Evolutionary conservation across 805 yeast genomes (phyloP).

Genomic region (Candida piceae): DNA sequence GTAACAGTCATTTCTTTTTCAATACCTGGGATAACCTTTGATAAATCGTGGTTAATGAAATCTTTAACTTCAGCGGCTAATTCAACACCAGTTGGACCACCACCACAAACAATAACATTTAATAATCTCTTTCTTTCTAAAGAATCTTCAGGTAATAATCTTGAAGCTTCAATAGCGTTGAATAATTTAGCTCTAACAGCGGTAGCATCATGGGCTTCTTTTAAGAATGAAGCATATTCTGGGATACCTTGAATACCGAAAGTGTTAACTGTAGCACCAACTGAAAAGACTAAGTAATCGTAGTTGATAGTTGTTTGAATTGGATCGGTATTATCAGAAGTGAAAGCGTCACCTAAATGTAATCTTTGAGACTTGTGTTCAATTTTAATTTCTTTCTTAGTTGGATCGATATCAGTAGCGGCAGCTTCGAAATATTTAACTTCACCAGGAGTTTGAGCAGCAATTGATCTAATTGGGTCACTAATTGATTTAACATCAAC

Average conservation of each 20-base stretch:
- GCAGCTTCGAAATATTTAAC: constrained; percentile 86
- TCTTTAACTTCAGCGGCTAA: constrained; percentile 96
- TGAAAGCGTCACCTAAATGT: constrained; percentile 50
- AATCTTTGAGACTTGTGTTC: constrained; percentile 51
- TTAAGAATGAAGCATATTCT: constrained; percentile 82
- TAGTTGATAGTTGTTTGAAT: constrained; percentile 48
- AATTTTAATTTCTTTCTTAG: constrained; percentile 56
- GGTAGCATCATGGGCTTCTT: constrained; percentile 85
- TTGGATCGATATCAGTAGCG: constrained; percentile 78
- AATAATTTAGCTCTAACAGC: constrained; percentile 76
- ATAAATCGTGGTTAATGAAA: constrained; percentile 85
- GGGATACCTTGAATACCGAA: constrained; percentile 93
- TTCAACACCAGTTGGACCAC: constrained; percentile 99
- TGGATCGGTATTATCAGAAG: constrained; percentile 36
- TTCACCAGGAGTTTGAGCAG: constrained; percentile 71
- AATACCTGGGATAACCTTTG: constrained; percentile 83
- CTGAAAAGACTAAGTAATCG: constrained; percentile 86
- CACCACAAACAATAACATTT: constrained; percentile 91
- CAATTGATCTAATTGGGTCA: constrained; percentile 86
- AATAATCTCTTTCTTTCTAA: constrained; percentile 82
- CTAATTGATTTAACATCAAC: constrained; percentile 85
- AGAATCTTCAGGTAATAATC: constrained; percentile 60
- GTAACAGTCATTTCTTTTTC: constrained; percentile 78
- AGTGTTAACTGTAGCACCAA: constrained; percentile 93
- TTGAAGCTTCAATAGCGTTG: constrained; percentile 87